Percentiles rank a stretch among this genome's conserved stretches.
These are phyloP conservation scores for Auricularia heimuer DNA, from an alignment of 768 basidiomycete species.

Conservation along the genomic window DNA sequence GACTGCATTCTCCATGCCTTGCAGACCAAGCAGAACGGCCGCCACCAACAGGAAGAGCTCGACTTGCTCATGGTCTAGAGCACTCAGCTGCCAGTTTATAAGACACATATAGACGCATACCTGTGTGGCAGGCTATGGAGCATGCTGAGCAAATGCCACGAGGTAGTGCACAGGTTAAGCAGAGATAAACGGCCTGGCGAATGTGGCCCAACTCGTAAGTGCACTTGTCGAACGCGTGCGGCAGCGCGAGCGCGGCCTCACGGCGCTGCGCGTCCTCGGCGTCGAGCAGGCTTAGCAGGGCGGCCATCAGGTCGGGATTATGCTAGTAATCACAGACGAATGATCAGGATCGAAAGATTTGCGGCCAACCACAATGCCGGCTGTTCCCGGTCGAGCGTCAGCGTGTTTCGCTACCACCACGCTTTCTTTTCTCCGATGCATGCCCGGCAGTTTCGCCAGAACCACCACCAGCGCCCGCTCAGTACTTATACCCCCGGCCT, in stretches of 20 bases:
- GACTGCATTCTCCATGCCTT: no score
- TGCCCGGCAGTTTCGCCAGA: no score
- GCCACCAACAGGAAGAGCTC: no score
- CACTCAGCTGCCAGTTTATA: not conserved
- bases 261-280: conserved; percentile 22
- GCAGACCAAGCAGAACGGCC: no score
- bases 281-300: conserved; percentile 4
- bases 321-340: no score
- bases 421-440: no score
- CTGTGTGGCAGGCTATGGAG: conserved; percentile 77
- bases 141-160: conserved; percentile 76
- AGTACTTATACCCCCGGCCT: no score
- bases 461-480: no score
- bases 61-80: conserved; percentile 41
- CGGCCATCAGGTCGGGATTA: not conserved
- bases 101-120: not conserved
- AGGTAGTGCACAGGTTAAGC: conserved; percentile 56
- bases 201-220: conserved; percentile 50
- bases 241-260: conserved; percentile 44
- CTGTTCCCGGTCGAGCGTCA: no score
- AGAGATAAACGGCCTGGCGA: conserved; percentile 77
- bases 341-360: no score
- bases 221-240: conserved; percentile 46
- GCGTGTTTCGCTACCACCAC: no score
- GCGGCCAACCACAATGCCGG: no score